phyloP scores from a whole-genome alignment of 163 green algal genomes.

The Scenedesmus sp. region DNA sequence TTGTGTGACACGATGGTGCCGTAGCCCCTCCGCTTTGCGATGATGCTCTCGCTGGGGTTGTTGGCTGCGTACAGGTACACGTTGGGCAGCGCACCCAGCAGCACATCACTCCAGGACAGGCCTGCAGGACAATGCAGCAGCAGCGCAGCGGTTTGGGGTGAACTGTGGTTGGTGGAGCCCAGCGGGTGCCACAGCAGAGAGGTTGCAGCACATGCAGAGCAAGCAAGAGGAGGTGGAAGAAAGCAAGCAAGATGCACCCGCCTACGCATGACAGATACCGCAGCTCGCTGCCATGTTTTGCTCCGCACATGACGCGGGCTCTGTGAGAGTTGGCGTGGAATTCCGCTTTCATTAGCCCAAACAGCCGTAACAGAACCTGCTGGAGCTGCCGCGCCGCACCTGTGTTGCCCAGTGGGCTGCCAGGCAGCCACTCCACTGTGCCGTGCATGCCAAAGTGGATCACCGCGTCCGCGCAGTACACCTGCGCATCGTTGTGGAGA shows the following conservation, averaged over 20 bases:
- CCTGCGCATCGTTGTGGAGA: conserved; percentile 57
- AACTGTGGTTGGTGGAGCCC: too few species aligned
- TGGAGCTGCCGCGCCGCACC: conserved; percentile 47
- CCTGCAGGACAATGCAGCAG: conserved; percentile 77
- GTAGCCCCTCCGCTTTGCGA: conserved; percentile 97
- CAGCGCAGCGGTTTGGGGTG: background rate
- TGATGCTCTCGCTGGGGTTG: conserved; percentile 96
- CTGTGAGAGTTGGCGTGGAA: too few species aligned
- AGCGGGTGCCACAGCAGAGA: too few species aligned
- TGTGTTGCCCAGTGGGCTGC: conserved; percentile 91
- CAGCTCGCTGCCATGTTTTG: background rate
- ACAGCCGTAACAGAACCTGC: background rate
- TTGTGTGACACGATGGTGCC: conserved; percentile 96
- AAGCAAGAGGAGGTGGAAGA: background rate
- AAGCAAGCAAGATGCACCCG: too few species aligned
- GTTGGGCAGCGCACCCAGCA: conserved; percentile 93
- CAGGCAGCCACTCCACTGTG: conserved; percentile 96
- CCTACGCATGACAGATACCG: too few species aligned
- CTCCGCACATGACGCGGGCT: background rate
- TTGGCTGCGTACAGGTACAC: conserved; percentile 98
- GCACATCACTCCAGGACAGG: conserved; percentile 89
- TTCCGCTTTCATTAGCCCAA: background rate
- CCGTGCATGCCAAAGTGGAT: conserved; percentile 99
- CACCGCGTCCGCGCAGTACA: conserved; percentile 87
- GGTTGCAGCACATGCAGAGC: too few species aligned